These are phyloP conservation scores for Phalaenopsis aphrodite DNA, from an alignment of 106 monocot genomes.

Conservation along the genomic window DNA sequence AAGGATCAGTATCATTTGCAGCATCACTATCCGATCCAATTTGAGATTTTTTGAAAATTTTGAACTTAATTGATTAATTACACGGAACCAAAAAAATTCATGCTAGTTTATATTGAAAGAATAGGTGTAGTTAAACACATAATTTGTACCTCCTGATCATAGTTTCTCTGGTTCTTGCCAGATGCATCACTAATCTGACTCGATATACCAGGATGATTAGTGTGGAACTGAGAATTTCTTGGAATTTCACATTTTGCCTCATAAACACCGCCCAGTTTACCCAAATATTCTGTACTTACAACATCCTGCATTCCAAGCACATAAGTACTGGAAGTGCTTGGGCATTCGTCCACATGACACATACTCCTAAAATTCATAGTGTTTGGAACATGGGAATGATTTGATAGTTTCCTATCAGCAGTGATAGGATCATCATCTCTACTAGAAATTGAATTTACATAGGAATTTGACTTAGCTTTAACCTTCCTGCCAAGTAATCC, in stretches of 20 bases:
- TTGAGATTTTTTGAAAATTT: neutral
- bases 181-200: neutral
- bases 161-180: slow-evolving; percentile 11
- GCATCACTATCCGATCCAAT: neutral
- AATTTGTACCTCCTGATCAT: slow-evolving; percentile 24
- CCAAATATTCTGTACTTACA: neutral
- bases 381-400: slow-evolving; percentile 4
- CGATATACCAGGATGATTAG: neutral
- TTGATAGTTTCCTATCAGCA: neutral
- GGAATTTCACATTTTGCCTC: neutral
- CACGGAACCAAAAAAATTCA: neutral
- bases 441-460: neutral
- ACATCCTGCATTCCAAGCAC: slow-evolving; percentile 8
- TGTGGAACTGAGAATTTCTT: neutral
- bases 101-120: neutral
- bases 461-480: neutral
- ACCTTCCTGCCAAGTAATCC: slow-evolving; percentile 8
- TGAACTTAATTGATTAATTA: neutral
- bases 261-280: slow-evolving; percentile 6
- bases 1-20: neutral
- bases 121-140: neutral
- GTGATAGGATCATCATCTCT: neutral
- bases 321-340: slow-evolving; percentile 10
- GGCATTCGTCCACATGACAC: neutral
- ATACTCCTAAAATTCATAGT: neutral